Evolutionary conservation across 305 asterid species (phyloP).

Genomic region (Stenogyne calaminthoides): DNA sequence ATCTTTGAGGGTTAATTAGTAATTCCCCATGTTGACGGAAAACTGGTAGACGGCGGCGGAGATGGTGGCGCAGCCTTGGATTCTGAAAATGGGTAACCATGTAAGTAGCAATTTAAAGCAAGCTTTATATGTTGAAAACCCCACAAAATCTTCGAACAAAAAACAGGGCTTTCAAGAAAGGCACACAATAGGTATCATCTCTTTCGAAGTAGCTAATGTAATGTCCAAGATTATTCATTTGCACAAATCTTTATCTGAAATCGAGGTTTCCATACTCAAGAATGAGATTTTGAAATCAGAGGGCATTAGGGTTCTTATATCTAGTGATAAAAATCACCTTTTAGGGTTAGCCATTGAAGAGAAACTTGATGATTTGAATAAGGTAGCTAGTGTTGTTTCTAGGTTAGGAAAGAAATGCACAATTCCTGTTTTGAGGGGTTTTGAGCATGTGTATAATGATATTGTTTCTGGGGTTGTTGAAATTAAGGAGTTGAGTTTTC

Average conservation of each 20-base stretch:
- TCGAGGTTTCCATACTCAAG: conserved; percentile 60
- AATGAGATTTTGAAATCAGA: conserved; percentile 72
- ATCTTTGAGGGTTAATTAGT: neutral
- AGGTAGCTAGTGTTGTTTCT: conserved; percentile 75
- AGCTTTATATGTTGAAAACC: conserved; percentile 60
- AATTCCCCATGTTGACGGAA: conserved; percentile 27
- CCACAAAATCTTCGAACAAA: conserved; percentile 28
- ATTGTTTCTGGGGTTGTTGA: conserved; percentile 65
- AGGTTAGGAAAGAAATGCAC: conserved; percentile 93
- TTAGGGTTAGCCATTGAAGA: conserved; percentile 66
- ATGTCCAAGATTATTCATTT: conserved; percentile 83
- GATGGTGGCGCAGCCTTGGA: conserved; percentile 95
- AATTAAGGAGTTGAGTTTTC: conserved; percentile 67
- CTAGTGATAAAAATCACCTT: conserved; percentile 61
- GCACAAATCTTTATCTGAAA: conserved; percentile 73
- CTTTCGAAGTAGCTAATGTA: conserved; percentile 91
- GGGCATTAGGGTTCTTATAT: conserved; percentile 64
- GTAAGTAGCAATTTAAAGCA: conserved; percentile 84
- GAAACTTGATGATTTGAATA: conserved; percentile 77
- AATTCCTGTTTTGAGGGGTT: conserved; percentile 75
- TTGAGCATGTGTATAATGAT: conserved; percentile 95
- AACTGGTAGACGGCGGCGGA: conserved; percentile 36
- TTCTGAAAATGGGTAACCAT: conserved; percentile 81
- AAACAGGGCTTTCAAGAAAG: conserved; percentile 45
- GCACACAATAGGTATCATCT: conserved; percentile 68